Conservation (phyloP, 2,329 filamentous ascomycete genomes). For the Talaromyces sp. region DNA sequence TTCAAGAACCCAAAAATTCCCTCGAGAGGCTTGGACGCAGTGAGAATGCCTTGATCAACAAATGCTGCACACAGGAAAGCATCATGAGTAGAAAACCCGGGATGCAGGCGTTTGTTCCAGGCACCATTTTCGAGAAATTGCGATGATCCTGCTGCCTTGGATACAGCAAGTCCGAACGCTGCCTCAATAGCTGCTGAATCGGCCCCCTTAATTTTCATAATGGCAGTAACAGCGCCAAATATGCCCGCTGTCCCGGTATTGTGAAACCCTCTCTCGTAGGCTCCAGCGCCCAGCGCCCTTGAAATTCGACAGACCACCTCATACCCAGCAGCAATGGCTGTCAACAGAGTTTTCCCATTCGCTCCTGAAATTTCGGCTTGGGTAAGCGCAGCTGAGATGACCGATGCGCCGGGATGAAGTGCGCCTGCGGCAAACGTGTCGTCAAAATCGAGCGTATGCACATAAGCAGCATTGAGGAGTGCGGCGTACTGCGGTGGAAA, state of each 20-base stretch:
- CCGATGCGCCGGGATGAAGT: conserved; percentile 37
- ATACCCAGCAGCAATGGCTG: conserved; percentile 29
- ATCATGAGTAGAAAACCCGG: conserved; percentile 35
- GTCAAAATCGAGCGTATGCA: conserved; percentile 42
- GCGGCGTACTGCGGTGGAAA: conserved; percentile 31
- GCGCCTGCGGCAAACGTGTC: conserved; percentile 40
- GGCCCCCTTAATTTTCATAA: conserved; percentile 21
- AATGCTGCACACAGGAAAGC: conserved; percentile 31
- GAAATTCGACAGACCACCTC: conserved; percentile 25
- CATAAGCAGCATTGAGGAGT: conserved; percentile 38
- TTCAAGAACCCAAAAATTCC: not conserved
- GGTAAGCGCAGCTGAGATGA: conserved; percentile 21
- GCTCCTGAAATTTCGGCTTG: conserved; percentile 23
- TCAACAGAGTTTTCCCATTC: conserved; percentile 19
- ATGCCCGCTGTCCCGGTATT: conserved; percentile 33
- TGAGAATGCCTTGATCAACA: conserved; percentile 27
- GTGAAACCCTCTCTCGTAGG: conserved; percentile 34
- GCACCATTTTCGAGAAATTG: conserved; percentile 35
- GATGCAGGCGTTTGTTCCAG: conserved; percentile 35
- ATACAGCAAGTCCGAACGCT: conserved; percentile 32
- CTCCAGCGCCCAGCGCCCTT: conserved; percentile 26
- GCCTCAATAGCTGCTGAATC: conserved; percentile 19
- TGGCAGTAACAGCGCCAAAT: conserved; percentile 30
- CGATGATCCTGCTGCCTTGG: conserved; percentile 33
- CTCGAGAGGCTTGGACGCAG: not conserved